Conservation (phyloP, 768 basidiomycete genomes). For the Auricularia cornea region DNA sequence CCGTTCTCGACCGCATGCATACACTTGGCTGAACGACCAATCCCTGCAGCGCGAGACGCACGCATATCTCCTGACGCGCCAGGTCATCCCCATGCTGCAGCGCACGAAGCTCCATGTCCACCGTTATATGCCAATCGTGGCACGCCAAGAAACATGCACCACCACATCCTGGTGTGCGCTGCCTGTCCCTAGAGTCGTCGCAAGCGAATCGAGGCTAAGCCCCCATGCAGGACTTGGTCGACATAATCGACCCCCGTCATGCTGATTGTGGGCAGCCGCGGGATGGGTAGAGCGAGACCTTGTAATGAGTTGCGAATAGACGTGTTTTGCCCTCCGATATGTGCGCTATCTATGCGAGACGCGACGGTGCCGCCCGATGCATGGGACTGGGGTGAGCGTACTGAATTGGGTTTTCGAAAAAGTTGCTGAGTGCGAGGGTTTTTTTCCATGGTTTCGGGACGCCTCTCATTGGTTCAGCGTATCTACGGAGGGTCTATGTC, state of each 20-base stretch:
- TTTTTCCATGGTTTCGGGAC: no score
- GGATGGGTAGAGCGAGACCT: no score
- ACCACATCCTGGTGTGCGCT: constrained; percentile 72
- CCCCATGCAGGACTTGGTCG: constrained; percentile 60
- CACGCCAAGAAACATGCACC: constrained; percentile 92
- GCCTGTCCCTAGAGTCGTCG: background rate
- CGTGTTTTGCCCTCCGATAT: no score
- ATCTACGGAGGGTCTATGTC: no score
- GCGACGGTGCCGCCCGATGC: no score
- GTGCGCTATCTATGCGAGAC: no score
- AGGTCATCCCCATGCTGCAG: constrained; percentile 82
- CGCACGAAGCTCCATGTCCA: constrained; percentile 83
- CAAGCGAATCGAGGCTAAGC: background rate
- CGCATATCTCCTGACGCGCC: constrained; percentile 81
- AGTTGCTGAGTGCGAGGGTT: no score
- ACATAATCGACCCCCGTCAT: constrained; percentile 80
- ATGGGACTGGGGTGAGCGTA: no score
- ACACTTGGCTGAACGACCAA: background rate
- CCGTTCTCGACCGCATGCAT: background rate
- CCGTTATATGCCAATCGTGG: constrained; percentile 87
- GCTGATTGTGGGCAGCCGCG: constrained; percentile 94
- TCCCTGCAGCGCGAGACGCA: constrained; percentile 69
- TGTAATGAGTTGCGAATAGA: no score
- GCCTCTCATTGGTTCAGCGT: no score
- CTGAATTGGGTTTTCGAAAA: no score